Conservation (phyloP, 768 basidiomycete species). For the Phylloporus sp. region DNA sequence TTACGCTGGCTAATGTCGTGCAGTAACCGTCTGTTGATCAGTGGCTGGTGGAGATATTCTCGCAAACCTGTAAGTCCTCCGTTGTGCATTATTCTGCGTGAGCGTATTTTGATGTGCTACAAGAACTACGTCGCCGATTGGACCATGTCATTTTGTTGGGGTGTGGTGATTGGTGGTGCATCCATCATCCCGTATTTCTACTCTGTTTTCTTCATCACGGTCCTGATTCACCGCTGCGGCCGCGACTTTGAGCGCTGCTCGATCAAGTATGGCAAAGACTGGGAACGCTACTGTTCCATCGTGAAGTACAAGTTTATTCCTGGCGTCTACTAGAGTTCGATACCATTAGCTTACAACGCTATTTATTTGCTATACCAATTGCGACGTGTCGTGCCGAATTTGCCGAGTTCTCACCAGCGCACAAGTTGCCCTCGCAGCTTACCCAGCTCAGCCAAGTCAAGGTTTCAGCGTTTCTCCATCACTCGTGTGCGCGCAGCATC, state of each 20-base stretch:
- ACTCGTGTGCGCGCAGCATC: constrained; percentile 4
- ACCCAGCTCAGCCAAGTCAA: constrained; percentile 5
- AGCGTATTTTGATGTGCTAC: background rate
- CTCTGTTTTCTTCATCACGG: constrained; percentile 91
- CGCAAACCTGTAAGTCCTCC: constrained; percentile 76
- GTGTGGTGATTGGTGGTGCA: constrained; percentile 66
- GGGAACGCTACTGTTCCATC: constrained; percentile 82
- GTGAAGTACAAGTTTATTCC: constrained; percentile 93
- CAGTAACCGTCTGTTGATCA: constrained; percentile 85
- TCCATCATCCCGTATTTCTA: constrained; percentile 94
- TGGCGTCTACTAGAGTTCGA: constrained; percentile 58
- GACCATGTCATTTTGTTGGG: constrained; percentile 82
- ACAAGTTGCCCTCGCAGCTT: background rate
- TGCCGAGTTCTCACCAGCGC: constrained; percentile 24
- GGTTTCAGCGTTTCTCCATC: constrained; percentile 9
- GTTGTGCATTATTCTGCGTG: background rate
- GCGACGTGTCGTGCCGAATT: constrained; percentile 5
- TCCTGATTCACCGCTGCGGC: constrained; percentile 84
- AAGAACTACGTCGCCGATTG: constrained; percentile 95
- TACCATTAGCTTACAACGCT: constrained; percentile 6
- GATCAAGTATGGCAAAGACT: constrained; percentile 90
- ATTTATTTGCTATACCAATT: background rate
- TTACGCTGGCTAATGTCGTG: constrained; percentile 5
- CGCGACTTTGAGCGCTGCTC: constrained; percentile 96
- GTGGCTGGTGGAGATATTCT: constrained; percentile 92